Percentiles rank a stretch among this genome's conserved stretches.
Conservation (phyloP, 257 asterid genomes). For the Ehretia macrophylla region DNA sequence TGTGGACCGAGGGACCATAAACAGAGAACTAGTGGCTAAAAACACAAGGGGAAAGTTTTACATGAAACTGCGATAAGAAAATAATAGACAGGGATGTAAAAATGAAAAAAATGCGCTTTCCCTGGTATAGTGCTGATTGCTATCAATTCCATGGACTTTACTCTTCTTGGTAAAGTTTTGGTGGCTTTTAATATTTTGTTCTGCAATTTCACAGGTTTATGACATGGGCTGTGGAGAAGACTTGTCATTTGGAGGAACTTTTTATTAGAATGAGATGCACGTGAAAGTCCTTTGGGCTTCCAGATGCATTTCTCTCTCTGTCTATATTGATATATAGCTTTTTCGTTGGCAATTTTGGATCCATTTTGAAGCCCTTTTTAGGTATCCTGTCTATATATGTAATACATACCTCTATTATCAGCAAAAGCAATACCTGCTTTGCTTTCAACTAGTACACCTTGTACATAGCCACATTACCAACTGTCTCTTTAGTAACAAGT, state of each 20-base stretch:
- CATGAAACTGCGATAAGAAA: neutral
- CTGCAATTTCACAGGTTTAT: conserved; percentile 16
- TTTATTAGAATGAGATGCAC: conserved; percentile 25
- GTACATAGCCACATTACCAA: conserved; percentile 21
- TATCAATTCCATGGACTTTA: neutral
- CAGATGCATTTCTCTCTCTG: conserved; percentile 20
- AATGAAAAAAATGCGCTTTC: too few relatives aligned
- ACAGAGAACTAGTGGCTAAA: too few relatives aligned
- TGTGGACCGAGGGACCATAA: too few relatives aligned
- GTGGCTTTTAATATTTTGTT: neutral
- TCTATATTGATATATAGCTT: conserved; percentile 19
- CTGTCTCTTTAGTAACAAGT: conserved; percentile 8
- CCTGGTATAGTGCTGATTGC: too few relatives aligned
- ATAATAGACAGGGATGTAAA: too few relatives aligned
- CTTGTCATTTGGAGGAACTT: conserved; percentile 26
- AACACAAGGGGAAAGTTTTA: neutral
- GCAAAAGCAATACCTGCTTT: conserved; percentile 17
- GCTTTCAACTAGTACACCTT: conserved; percentile 14
- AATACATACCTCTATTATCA: conserved; percentile 19
- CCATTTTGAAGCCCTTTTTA: conserved; percentile 30
- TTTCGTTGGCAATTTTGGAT: conserved; percentile 46
- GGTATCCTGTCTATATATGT: conserved; percentile 29
- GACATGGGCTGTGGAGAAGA: conserved; percentile 7
- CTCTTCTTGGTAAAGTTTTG: neutral
- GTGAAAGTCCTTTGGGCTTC: conserved; percentile 16